Percentiles rank a stretch among this genome's conserved stretches.
These are phyloP conservation scores for Pseudogymnoascus sp. DNA, from an alignment of 2,329 filamentous ascomycete genomes.

Conservation along the genomic window DNA sequence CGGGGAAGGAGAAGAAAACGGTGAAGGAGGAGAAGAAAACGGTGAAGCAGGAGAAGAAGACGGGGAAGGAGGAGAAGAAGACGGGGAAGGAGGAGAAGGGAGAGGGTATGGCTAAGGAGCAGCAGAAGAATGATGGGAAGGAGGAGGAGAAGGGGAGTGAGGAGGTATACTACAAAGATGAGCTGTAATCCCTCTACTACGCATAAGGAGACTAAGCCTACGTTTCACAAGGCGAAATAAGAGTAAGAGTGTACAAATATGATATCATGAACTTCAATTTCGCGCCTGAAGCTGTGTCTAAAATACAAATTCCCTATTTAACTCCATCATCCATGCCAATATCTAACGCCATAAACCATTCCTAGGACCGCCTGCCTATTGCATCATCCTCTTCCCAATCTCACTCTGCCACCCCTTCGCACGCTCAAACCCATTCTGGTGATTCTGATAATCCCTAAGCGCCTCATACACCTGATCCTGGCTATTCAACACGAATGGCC, in stretches of 20 bases:
- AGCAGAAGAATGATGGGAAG: slow-evolving; percentile 37
- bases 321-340: not conserved
- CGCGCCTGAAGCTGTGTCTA: not conserved
- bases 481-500: slow-evolving; percentile 70
- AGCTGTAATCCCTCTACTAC: slow-evolving; percentile 32
- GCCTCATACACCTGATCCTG: slow-evolving; percentile 68
- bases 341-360: not conserved
- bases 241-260: not conserved
- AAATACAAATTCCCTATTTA: not conserved
- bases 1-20: slow-evolving; percentile 13
- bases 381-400: slow-evolving; percentile 69
- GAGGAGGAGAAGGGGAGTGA: slow-evolving; percentile 35
- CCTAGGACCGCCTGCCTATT: slow-evolving; percentile 14
- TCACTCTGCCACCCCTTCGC: slow-evolving; percentile 73
- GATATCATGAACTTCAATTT: not conserved
- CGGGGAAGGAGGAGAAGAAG: slow-evolving; percentile 15
- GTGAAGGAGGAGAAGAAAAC: slow-evolving; percentile 39
- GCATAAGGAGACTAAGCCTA: not conserved
- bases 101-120: slow-evolving; percentile 54
- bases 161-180: slow-evolving; percentile 42
- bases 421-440: slow-evolving; percentile 71
- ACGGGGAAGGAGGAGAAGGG: slow-evolving; percentile 39
- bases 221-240: not conserved
- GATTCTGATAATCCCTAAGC: slow-evolving; percentile 63
- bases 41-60: slow-evolving; percentile 39